Percentiles rank a stretch among this genome's conserved stretches.
These are phyloP conservation scores for Tetrapisispora phaffii DNA, from an alignment of 805 yeast genomes.

Conservation along the genomic window DNA sequence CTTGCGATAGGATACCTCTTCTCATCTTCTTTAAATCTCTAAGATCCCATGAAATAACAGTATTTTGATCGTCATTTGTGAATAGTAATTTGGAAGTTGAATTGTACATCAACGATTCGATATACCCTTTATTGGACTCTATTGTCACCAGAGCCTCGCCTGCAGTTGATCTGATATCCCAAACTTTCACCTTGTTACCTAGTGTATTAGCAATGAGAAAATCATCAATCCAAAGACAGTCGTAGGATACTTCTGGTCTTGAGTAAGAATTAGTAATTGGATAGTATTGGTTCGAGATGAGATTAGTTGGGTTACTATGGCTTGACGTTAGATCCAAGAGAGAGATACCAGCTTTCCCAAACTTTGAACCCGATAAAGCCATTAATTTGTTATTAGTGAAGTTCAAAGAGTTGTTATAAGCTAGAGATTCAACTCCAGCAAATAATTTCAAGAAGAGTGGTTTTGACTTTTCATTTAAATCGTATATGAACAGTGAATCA, in stretches of 20 bases:
- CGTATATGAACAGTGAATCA: slow-evolving; percentile 71
- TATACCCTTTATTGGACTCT: slow-evolving; percentile 17
- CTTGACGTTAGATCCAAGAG: slow-evolving; percentile 55
- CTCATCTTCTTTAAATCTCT: slow-evolving; percentile 9
- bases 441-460: slow-evolving; percentile 21
- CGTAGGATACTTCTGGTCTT: slow-evolving; percentile 6
- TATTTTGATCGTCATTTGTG: slow-evolving; percentile 18
- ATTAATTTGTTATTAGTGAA: slow-evolving; percentile 35
- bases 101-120: slow-evolving; percentile 9
- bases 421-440: slow-evolving; percentile 17
- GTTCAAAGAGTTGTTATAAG: not conserved
- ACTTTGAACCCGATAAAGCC: slow-evolving; percentile 43
- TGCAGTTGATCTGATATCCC: slow-evolving; percentile 20
- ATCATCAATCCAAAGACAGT: slow-evolving; percentile 19
- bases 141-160: slow-evolving; percentile 14
- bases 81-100: slow-evolving; percentile 9
- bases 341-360: slow-evolving; percentile 67
- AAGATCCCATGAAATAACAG: slow-evolving; percentile 22
- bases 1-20: slow-evolving; percentile 15
- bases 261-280: slow-evolving; percentile 5
- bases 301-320: slow-evolving; percentile 8
- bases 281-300: slow-evolving; percentile 16
- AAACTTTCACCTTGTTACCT: slow-evolving; percentile 16
- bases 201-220: slow-evolving; percentile 15
- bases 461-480: slow-evolving; percentile 38